Percentiles rank a stretch among this genome's conserved stretches.
These are phyloP conservation scores for Plenodomus tracheiphilus DNA, from an alignment of 2,329 filamentous ascomycete genomes.

Conservation along the genomic window DNA sequence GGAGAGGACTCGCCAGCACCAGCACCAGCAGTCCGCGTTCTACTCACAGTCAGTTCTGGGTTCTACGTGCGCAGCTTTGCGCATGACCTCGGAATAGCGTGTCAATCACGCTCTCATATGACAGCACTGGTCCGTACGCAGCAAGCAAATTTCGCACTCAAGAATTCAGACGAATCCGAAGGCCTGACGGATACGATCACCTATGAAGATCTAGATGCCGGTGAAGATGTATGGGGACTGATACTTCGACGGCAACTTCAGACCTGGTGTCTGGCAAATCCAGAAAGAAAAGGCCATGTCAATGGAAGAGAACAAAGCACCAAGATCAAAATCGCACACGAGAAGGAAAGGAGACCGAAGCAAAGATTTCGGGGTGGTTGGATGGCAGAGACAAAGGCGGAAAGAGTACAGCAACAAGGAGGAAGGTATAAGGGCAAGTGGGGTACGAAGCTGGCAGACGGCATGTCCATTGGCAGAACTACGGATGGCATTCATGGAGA, in stretches of 20 bases:
- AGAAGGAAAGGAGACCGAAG: slow-evolving; percentile 14
- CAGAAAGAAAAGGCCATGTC: slow-evolving; percentile 14
- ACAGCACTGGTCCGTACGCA: slow-evolving; percentile 24
- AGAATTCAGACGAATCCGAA: slow-evolving; percentile 2
- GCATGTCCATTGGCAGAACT: no score
- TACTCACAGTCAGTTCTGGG: slow-evolving; percentile 31
- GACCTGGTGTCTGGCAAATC: slow-evolving; percentile 29
- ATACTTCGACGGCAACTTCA: slow-evolving; percentile 25
- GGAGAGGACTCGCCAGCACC: slow-evolving; percentile 9
- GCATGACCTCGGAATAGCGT: slow-evolving; percentile 34
- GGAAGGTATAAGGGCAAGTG: slow-evolving; percentile 33
- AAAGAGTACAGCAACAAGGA: slow-evolving; percentile 35
- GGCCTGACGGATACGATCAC: slow-evolving; percentile 18
- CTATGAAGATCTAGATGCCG: slow-evolving; percentile 25
- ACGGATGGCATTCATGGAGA: no score
- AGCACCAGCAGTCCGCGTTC: slow-evolving; percentile 24
- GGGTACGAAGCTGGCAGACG: no score
- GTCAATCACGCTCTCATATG: slow-evolving; percentile 30
- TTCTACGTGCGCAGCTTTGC: slow-evolving; percentile 42
- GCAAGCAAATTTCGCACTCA: slow-evolving; percentile 25
- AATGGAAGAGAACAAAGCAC: slow-evolving; percentile 23
- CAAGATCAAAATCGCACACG: slow-evolving; percentile 13
- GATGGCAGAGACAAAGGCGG: slow-evolving; percentile 29
- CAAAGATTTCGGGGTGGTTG: slow-evolving; percentile 37
- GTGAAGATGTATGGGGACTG: slow-evolving; percentile 27